phyloP scores from a whole-genome alignment of 331 rosid species.

The Malus hybrid region DNA sequence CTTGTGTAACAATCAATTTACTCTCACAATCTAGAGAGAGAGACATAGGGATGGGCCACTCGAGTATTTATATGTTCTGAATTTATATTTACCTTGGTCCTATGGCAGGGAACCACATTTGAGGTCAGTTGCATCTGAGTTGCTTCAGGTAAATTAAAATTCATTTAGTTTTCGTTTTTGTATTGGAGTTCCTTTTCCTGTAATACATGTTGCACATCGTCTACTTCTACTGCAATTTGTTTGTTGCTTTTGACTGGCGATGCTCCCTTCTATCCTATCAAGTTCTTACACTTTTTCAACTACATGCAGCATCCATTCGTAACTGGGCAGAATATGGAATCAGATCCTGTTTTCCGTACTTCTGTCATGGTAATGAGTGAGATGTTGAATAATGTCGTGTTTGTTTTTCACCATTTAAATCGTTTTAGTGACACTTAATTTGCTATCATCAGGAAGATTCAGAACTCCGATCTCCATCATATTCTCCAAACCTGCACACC shows the following conservation, averaged over 20 bases:
- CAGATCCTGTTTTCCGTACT: constrained; percentile 20
- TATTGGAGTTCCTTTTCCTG: constrained; percentile 2
- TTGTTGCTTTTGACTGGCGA: background rate
- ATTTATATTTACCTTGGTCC: constrained; percentile 8
- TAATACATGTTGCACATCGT: constrained; percentile 2
- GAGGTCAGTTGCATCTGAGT: constrained; percentile 78
- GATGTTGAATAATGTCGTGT: constrained; percentile 1
- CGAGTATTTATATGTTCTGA: background rate
- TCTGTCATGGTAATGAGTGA: constrained; percentile 46
- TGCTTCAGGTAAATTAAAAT: constrained; percentile 67
- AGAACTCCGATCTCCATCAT: constrained; percentile 34
- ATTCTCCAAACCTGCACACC: constrained; percentile 31
- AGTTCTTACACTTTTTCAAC: constrained; percentile 26
- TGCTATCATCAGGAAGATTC: constrained; percentile 46
- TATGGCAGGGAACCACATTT: constrained; percentile 80
- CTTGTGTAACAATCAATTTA: background rate
- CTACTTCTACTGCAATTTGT: constrained; percentile 3
- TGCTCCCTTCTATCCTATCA: background rate
- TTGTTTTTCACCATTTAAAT: background rate
- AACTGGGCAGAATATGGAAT: constrained; percentile 45
- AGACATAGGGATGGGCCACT: background rate
- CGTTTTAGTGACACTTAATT: constrained; percentile 13
- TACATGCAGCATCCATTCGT: constrained; percentile 88
- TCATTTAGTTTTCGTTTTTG: constrained; percentile 9
- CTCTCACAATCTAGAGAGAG: background rate